phyloP scores from a whole-genome alignment of 345 rosid species.

The Rubroshorea leprosula region DNA sequence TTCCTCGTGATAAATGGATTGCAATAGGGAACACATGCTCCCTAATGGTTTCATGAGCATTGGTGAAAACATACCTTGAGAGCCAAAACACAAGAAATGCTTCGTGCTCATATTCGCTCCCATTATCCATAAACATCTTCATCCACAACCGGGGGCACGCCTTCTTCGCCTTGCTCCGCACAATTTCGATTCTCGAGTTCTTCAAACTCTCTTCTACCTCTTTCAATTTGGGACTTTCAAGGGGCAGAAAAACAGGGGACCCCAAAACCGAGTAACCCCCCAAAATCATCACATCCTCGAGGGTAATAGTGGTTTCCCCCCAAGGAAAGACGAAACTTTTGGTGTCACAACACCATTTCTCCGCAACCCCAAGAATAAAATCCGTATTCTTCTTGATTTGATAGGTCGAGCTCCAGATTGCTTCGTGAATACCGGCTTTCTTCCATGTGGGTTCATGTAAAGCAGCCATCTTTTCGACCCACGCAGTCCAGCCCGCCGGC shows the following conservation, averaged over 20 bases:
- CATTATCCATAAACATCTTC: constrained; percentile 18
- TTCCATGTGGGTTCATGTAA: constrained; percentile 24
- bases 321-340: constrained; percentile 33
- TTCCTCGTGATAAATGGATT: constrained; percentile 26
- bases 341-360: constrained; percentile 30
- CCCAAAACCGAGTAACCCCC: constrained; percentile 32
- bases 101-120: constrained; percentile 26
- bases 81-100: constrained; percentile 31
- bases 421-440: constrained; percentile 27
- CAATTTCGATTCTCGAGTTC: neutral
- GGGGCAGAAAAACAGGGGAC: constrained; percentile 26
- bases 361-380: constrained; percentile 27
- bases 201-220: constrained; percentile 3
- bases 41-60: constrained; percentile 5
- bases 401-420: constrained; percentile 27
- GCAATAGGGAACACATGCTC: constrained; percentile 18
- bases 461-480: constrained; percentile 24
- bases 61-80: constrained; percentile 23
- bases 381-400: constrained; percentile 13
- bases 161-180: constrained; percentile 20
- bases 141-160: constrained; percentile 19
- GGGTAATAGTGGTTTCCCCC: constrained; percentile 37
- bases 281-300: constrained; percentile 29
- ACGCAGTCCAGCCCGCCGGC: constrained; percentile 14
- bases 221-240: constrained; percentile 7